These are phyloP conservation scores for Rhypophila decipiens DNA, from an alignment of 495 filamentous ascomycete species.

Conservation along the genomic window DNA sequence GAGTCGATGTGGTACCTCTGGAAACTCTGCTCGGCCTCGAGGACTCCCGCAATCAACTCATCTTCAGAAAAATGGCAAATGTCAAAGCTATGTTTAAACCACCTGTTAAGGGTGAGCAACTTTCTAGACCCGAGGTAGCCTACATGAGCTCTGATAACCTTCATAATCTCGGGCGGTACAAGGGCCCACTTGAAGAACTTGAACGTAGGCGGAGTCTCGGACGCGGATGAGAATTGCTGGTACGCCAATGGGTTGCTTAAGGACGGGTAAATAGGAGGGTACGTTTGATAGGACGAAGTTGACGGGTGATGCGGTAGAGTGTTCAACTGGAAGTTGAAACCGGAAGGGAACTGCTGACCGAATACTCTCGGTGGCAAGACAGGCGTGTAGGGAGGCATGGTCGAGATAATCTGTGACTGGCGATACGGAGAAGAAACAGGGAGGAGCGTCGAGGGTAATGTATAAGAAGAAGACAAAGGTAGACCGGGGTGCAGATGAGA, in stretches of 20 bases:
- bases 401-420: no score
- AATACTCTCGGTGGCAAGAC: slow-evolving; percentile 6
- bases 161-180: slow-evolving; percentile 2
- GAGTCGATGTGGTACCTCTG: slow-evolving; percentile 11
- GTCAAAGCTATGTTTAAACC: slow-evolving; percentile 13
- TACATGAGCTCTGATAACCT: slow-evolving; percentile 9
- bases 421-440: no score
- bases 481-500: no score
- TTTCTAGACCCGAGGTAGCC: slow-evolving; percentile 10
- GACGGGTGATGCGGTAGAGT: slow-evolving; percentile 7
- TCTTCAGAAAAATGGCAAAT: slow-evolving; percentile 5
- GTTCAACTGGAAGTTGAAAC: slow-evolving; percentile 10
- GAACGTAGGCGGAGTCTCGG: no score
- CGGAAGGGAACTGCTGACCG: slow-evolving; percentile 4
- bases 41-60: slow-evolving; percentile 10
- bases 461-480: no score
- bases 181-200: not conserved
- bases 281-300: slow-evolving; percentile 8
- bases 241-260: slow-evolving; percentile 3
- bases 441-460: no score
- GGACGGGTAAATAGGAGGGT: slow-evolving; percentile 6
- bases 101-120: slow-evolving; percentile 5
- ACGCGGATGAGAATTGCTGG: slow-evolving; percentile 8
- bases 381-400: slow-evolving; percentile 9
- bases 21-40: slow-evolving; percentile 16